phyloP scores from a whole-genome alignment of 352 stramenopile genomes.

The Phytophthora ramorum region DNA sequence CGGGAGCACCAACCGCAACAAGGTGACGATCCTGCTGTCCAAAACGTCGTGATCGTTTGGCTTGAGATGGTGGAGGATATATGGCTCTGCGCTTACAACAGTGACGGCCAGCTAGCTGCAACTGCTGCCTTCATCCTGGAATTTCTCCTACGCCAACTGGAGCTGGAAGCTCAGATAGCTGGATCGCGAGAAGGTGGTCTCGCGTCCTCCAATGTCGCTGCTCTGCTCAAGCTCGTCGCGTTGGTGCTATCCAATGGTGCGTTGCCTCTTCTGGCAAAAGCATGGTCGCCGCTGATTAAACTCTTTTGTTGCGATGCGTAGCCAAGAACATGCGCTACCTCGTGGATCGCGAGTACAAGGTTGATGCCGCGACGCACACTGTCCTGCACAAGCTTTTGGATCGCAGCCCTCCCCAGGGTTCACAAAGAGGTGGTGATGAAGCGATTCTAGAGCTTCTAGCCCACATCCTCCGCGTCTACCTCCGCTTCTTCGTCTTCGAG shows the following conservation, averaged over 20 bases:
- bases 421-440: not conserved
- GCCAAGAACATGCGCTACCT: conserved; percentile 32
- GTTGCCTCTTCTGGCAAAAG: not conserved
- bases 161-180: conserved; percentile 10
- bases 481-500: conserved; percentile 29
- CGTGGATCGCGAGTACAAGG: conserved; percentile 9
- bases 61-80: conserved; percentile 40
- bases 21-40: conserved; percentile 10
- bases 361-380: conserved; percentile 20
- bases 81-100: conserved; percentile 45
- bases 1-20: not conserved
- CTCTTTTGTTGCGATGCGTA: conserved; percentile 1
- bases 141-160: conserved; percentile 23
- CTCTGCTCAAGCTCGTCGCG: conserved; percentile 25
- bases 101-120: conserved; percentile 33
- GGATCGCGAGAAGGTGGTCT: not conserved
- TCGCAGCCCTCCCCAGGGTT: not conserved
- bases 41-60: conserved; percentile 24
- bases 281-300: not conserved
- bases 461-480: conserved; percentile 31
- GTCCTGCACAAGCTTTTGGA: conserved; percentile 16
- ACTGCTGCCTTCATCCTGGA: conserved; percentile 23
- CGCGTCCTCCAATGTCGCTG: conserved; percentile 13
- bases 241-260: conserved; percentile 38
- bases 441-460: conserved; percentile 21